These are phyloP conservation scores for Oldenlandia corymbosa DNA, from an alignment of 257 asterid species.

Conservation along the genomic window DNA sequence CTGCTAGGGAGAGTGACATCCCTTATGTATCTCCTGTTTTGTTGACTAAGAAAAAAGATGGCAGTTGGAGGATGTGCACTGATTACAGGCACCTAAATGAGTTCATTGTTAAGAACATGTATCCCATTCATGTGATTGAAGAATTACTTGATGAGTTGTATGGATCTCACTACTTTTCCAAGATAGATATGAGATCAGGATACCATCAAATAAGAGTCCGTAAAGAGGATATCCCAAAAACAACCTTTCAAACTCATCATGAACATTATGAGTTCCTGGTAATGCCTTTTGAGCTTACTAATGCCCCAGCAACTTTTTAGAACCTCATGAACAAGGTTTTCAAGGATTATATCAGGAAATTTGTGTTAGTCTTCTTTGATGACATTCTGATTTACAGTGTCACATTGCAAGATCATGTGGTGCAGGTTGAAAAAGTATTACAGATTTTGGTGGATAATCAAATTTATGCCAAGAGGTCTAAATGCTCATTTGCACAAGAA, in stretches of 20 bases:
- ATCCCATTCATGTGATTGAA: background rate
- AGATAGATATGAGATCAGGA: background rate
- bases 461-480: too few species aligned
- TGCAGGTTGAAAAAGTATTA: too few species aligned
- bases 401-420: too few species aligned
- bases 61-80: background rate
- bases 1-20: too few species aligned
- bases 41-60: background rate
- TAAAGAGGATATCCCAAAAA: background rate
- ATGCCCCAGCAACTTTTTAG: background rate
- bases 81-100: background rate
- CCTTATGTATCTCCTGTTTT: background rate
- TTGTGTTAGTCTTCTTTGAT: background rate
- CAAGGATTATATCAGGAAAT: background rate
- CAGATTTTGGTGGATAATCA: too few species aligned
- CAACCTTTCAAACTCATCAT: background rate
- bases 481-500: too few species aligned
- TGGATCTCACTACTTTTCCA: background rate
- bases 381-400: too few species aligned
- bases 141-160: background rate
- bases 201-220: background rate
- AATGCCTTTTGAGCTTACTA: background rate
- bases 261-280: too few species aligned
- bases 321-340: background rate
- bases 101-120: background rate